Base-by-base conservation (phyloP, 2,329 filamentous ascomycete genomes). In the Talaromyces piceae region DNA sequence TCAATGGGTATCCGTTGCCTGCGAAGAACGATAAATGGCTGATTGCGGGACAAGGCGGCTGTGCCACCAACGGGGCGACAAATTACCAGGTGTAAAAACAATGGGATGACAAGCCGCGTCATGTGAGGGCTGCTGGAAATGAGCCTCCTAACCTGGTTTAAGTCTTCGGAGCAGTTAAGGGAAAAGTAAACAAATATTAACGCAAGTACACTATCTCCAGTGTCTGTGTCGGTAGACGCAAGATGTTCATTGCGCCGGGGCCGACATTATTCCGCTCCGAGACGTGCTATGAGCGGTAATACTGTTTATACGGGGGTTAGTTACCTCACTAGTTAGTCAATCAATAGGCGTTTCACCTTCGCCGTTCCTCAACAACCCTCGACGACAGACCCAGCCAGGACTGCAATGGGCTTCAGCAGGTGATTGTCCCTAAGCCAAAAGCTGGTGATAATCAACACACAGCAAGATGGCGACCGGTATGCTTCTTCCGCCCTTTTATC, bases 401-500 rank as follows among this genome's bases (percentile, higher is more conserved):
- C 33, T 43, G 39, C 39, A 5, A 43, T 43, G 39, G 39, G 11
- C 20, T 13, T 25, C 6, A 8, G 20, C 39, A 13, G 39, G 20
- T 43, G 39, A 43, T 43, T 43, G 13, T 43, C 13, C 22, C 7
- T 12, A 5, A 12, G 6, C 11, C 28, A 30, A 13, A 13, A 22
- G 39, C 30, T 48, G 41, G 20, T 43, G 23, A 18, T 16, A 5
- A 43, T 43, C 5, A 8, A 23, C 39, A 43, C 39, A 43, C 20
- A 43, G 9, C 22, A 50, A 47, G 16, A 56, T 56, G 54, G 54
- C 54, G 33, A 56, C 54, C 27, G 54, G 54, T 56, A 49, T 18
- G 48, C 25, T 37, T 22, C 18, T 13, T 16, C 25, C n/a, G 18
- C 13, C 7, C 16, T 18, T 9, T n/a, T n/a, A n/a, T n/a, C 6